Base-by-base conservation (phyloP, 371 early-diverging fungal species). In the Mucor circinelloides region DNA sequence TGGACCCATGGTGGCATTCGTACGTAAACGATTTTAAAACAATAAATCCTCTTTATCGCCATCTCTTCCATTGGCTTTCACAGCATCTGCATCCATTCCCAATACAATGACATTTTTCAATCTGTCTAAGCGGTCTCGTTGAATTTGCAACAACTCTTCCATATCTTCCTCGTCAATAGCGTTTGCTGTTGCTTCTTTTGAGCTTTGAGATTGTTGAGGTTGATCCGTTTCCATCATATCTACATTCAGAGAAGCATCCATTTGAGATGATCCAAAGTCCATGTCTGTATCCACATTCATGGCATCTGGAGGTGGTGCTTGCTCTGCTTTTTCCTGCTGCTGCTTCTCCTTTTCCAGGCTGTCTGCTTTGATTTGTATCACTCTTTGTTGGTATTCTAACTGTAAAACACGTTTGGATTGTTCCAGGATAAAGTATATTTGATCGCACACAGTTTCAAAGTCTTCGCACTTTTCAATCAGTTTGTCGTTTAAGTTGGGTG, bases 361-460 rank as follows among this genome's bases (percentile, higher is more conserved):
- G 55, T 63, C 61, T 1, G 70, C 62, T 40, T 68, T 64, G 25
- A 27, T 56, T 54, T 66, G 64, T 21, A 64, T 66, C 50, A 61
- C 48, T 19, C 70, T 68, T 64, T 79, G 80, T 34, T 76, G 75
- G 69, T 69, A 76, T 30, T 78, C 74, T 10, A 83, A 54, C 15
- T 79, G 76, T 7, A 82, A 66, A 10, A 77, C 72, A 12, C 77
- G 81, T 48, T 77, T 78, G 9, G 83, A 75, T 73, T 83, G 81
- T 68, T 79, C 77, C 52, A 83, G 64, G 8, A 66, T 75, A 61
- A 72, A 80, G 50, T 80, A 77, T 12, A 80, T 74, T 32, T 83
- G 83, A 73, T 83, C 79, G 68, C 83, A 83, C 21, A 80, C 76
- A 0, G 76, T 74, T 63, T 80, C 83, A 61, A 83, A 78, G 60